Base-by-base conservation (phyloP, 2,329 filamentous ascomycete species). In the Cadophora luteo-olivacea region DNA sequence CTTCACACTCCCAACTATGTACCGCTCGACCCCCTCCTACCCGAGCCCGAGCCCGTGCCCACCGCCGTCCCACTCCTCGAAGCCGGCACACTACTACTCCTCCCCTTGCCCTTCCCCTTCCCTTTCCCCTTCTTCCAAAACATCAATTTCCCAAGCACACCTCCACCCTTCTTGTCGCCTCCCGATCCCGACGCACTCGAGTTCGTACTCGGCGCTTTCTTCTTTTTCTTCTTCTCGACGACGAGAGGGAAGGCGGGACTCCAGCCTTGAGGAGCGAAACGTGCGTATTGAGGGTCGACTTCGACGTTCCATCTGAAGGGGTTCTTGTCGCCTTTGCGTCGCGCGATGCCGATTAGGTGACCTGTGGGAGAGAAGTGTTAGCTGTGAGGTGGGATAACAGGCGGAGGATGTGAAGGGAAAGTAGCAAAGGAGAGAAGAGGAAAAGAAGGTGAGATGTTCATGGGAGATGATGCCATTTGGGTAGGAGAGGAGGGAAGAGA, bases 301-400 rank as follows among this genome's bases (percentile, higher is more conserved):
- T 58, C 16, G 4, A 65, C 24, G 24, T 54, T 54, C 22, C 25
- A 65, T 6, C 58, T 65, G 12, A n/a, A 9, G 2, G 52, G 52
- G 36, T 65, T 49, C n/a, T 33, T 58, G 24, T 65, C 52, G 52
- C 52, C 63, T 36, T 58, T 65, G 22, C 63, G 63, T 3, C 63
- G 63, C 2, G 52, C 63, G 38, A 58, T 36, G 6, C 63, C 63
- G 24, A 65, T 45, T 32, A 65, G 22, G 6, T 54, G 63, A 2
- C 63, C 52, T 33, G 19, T 19, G 12, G 41, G 41, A 45, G 7
- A 32, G 49, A n/a, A 25, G 25, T 14, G 6, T 49, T 49, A 49
- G 45, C 16, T 16, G 12, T 19, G 41, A 19, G 16, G 12, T 3
- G 41, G 3, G 29, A 29, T 29, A 3, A 29, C 5, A 29, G 29